Base-by-base conservation (phyloP, 495 filamentous ascomycete species). In the Gamarada debralockiae region DNA sequence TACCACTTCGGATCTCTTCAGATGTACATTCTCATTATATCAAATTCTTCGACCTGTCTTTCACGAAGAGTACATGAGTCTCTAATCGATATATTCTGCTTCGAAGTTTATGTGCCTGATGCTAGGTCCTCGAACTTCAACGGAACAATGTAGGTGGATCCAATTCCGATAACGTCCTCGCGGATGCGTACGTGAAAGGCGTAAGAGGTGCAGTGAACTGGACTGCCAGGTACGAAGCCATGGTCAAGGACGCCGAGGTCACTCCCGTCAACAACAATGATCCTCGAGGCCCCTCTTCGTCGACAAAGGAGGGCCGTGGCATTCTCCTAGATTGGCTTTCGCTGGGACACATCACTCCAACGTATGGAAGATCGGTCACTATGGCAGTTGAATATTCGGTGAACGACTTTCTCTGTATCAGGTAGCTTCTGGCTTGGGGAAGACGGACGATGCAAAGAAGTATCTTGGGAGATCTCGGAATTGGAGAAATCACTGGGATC, bases 401-500 rank as follows among this genome's bases (percentile, higher is more conserved):
- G 46, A 88, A 90, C 58, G 86, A 90, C 60, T 89, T 89, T 54
- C 68, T 0, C 65, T 90, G 17, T 73, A 71, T 40, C 79, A 82
- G 56, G 77, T 83, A 13, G 80, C 80, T n/a, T n/a, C n/a, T n/a
- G 85, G 85, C 0, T 61, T 86, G 2, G 73, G 69, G 8, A 76
- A 76, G 27, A 41, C 48, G 0, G 67, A 65, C 0, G 84, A 86
- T 50, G 70, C 75, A 3, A 24, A 65, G 1, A 85, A 78, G 54
- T 89, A 89, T 53, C 70, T 87, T 24, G 70, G 75, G 48, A 78
- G 86, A 2, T 84, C 81, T 0, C 73, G 77, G 6, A 83, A 86
- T 52, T 89, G 86, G 86, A 72, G 80, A 7, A 86, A 87, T 62
- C 84, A 87, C 55, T 90, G 84, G 84, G 82, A 87, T 63, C 57